phyloP scores from a whole-genome alignment of 768 basidiomycete genomes.

The Suillus alpinus region DNA sequence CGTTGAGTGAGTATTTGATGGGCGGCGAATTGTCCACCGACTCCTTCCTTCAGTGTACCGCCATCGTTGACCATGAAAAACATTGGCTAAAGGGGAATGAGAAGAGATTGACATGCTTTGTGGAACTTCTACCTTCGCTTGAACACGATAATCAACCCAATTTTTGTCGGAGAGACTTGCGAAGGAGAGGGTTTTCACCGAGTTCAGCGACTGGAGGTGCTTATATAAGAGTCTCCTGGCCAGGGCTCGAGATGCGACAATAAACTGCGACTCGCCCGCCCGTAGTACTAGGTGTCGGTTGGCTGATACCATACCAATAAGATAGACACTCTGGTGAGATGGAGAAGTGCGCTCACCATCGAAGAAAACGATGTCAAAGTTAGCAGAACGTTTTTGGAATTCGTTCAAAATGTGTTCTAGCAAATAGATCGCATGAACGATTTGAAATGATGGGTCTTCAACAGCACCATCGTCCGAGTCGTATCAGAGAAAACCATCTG shows the following conservation, averaged over 20 bases:
- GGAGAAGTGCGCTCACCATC: constrained; percentile 33
- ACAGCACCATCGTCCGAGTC: neutral
- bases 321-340: neutral
- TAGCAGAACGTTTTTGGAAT: constrained; percentile 46
- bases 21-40: constrained; percentile 10
- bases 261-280: constrained; percentile 35
- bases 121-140: constrained; percentile 36
- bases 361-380: constrained; percentile 67
- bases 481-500: neutral
- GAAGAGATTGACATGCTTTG: neutral
- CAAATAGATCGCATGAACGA: constrained; percentile 55
- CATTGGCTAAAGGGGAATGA: constrained; percentile 50
- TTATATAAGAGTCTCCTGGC: constrained; percentile 51
- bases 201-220: constrained; percentile 41
- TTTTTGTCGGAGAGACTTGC: constrained; percentile 39
- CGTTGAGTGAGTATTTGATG: constrained; percentile 46
- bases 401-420: constrained; percentile 53
- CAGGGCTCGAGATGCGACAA: constrained; percentile 46
- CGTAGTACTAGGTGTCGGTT: constrained; percentile 41
- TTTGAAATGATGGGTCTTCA: constrained; percentile 56
- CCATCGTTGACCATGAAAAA: constrained; percentile 61
- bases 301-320: constrained; percentile 29
- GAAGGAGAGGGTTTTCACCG: constrained; percentile 47
- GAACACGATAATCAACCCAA: constrained; percentile 46
- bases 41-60: constrained; percentile 22